phyloP scores from a whole-genome alignment of 192 early-diverging fungal species.

The Coemansia asiatica region DNA sequence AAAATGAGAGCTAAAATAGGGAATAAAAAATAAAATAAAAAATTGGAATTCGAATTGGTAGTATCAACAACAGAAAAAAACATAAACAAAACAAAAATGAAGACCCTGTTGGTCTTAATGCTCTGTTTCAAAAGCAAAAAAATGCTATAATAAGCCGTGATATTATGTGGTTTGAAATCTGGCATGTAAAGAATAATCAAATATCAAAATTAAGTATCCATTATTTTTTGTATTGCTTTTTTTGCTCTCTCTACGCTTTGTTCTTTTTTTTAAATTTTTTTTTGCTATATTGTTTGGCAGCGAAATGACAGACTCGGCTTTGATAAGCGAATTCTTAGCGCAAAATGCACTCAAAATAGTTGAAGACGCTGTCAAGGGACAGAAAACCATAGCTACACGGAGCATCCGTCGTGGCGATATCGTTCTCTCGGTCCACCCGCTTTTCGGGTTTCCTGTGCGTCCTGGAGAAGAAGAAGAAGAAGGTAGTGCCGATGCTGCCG shows the following conservation, averaged over 20 bases:
- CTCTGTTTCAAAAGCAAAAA: no score
- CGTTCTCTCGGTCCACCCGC: constrained; percentile 28
- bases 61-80: background rate
- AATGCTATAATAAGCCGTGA: no score
- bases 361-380: constrained; percentile 20
- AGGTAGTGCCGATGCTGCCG: background rate
- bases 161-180: no score
- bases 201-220: background rate
- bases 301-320: background rate
- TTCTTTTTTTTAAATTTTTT: background rate
- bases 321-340: constrained; percentile 8
- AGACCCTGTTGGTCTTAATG: no score
- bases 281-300: background rate
- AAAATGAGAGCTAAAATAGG: background rate
- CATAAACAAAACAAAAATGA: no score
- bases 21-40: background rate
- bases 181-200: no score
- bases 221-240: background rate
- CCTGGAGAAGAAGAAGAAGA: constrained; percentile 15
- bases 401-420: constrained; percentile 19
- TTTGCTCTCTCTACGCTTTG: background rate
- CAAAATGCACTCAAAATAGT: constrained; percentile 20
- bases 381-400: constrained; percentile 20
- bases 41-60: background rate
- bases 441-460: constrained; percentile 24